Conservation (phyloP, 1,284 basidiomycete species). For the Marasmius fiardii region DNA sequence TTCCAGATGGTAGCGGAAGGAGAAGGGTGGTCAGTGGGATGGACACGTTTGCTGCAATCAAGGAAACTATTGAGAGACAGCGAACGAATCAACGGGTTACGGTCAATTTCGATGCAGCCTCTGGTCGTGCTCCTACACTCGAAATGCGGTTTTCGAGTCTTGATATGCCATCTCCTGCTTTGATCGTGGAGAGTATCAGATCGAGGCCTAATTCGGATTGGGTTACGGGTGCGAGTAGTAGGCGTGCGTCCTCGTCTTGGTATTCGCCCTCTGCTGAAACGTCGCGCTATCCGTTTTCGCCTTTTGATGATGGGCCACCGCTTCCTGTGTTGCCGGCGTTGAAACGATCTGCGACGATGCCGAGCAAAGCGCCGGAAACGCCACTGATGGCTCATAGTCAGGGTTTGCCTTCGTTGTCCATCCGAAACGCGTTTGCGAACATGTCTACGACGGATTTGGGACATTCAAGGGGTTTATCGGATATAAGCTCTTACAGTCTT, state of each 20-base stretch:
- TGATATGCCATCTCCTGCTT: constrained; percentile 37
- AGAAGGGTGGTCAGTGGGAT: constrained; percentile 6
- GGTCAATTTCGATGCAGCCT: constrained; percentile 36
- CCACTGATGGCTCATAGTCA: not conserved
- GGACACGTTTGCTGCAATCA: constrained; percentile 24
- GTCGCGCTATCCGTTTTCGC: constrained; percentile 12
- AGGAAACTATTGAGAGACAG: constrained; percentile 21
- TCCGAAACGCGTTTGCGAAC: constrained; percentile 5
- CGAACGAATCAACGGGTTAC: constrained; percentile 47
- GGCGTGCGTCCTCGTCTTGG: constrained; percentile 9
- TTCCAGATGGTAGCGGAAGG: constrained; percentile 10
- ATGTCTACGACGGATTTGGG: constrained; percentile 1
- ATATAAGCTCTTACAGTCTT: constrained; percentile 6
- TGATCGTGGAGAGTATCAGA: constrained; percentile 28
- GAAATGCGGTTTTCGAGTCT: constrained; percentile 59
- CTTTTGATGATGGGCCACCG: constrained; percentile 11
- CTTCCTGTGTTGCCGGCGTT: not conserved
- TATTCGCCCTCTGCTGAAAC: constrained; percentile 11
- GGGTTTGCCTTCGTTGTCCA: not conserved
- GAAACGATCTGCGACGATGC: not conserved
- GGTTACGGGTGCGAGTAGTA: too few species aligned
- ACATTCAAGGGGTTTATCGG: not conserved
- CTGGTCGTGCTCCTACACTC: constrained; percentile 51
- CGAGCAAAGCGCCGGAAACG: constrained; percentile 2
- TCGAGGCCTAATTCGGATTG: constrained; percentile 19